phyloP scores from a whole-genome alignment of 1,284 basidiomycete species.

The Tylopilus sp. region DNA sequence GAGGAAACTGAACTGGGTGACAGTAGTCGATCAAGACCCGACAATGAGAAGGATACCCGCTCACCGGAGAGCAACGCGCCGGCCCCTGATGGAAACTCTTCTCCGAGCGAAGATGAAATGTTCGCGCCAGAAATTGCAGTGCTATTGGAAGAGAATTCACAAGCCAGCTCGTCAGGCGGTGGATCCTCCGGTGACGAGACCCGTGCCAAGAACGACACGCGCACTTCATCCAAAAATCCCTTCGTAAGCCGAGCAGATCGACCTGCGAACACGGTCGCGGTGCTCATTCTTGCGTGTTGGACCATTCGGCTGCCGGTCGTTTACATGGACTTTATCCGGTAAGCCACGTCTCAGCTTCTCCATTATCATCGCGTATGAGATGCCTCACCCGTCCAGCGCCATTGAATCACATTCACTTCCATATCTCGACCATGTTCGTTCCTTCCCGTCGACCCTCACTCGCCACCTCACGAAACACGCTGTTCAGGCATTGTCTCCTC shows the following conservation, averaged over 20 bases:
- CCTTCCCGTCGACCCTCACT: slow-evolving; percentile 64
- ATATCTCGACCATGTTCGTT: slow-evolving; percentile 71
- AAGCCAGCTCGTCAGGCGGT: slow-evolving; percentile 44
- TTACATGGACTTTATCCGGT: slow-evolving; percentile 73
- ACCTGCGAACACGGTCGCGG: slow-evolving; percentile 57
- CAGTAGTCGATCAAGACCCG: slow-evolving; percentile 4
- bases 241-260: slow-evolving; percentile 43
- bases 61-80: neutral
- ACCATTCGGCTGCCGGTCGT: slow-evolving; percentile 71
- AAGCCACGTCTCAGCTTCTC: slow-evolving; percentile 25
- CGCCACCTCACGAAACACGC: slow-evolving; percentile 68
- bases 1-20: slow-evolving; percentile 13
- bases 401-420: slow-evolving; percentile 76
- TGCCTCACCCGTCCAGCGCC: slow-evolving; percentile 40
- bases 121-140: slow-evolving; percentile 48
- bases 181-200: slow-evolving; percentile 32
- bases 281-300: slow-evolving; percentile 75
- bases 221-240: slow-evolving; percentile 12
- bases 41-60: slow-evolving; percentile 14
- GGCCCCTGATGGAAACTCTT: slow-evolving; percentile 7
- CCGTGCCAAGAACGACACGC: slow-evolving; percentile 9
- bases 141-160: slow-evolving; percentile 54
- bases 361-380: neutral
- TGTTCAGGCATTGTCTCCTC: slow-evolving; percentile 62
- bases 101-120: slow-evolving; percentile 29